These are phyloP conservation scores for Exserohilum turcica DNA, from an alignment of 2,329 filamentous ascomycete species.

Conservation along the genomic window DNA sequence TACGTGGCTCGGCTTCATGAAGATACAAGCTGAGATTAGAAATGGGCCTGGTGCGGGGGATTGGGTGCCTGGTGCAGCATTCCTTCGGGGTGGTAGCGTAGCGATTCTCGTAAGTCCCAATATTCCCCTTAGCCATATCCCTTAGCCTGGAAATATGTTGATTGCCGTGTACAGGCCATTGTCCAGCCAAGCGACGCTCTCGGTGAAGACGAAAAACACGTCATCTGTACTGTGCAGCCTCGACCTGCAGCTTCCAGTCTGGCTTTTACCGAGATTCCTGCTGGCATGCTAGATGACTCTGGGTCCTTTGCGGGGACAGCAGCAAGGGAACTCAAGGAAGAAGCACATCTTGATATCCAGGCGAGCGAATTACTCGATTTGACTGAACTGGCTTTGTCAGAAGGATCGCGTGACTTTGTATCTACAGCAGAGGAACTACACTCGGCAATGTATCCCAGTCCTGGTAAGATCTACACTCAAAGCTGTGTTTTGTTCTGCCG, in stretches of 20 bases:
- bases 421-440: background rate
- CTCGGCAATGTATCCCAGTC: conserved; percentile 1
- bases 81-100: conserved; percentile 63
- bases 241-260: conserved; percentile 62
- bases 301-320: conserved; percentile 59
- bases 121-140: background rate
- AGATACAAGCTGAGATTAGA: conserved; percentile 59
- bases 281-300: conserved; percentile 65
- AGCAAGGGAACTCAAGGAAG: conserved; percentile 62
- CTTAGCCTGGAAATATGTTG: background rate
- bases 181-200: conserved; percentile 58
- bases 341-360: conserved; percentile 59
- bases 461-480: background rate
- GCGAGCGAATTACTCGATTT: conserved; percentile 59
- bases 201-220: conserved; percentile 46
- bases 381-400: conserved; percentile 55
- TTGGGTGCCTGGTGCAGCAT: conserved; percentile 61
- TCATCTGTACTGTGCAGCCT: conserved; percentile 62
- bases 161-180: conserved; percentile 51
- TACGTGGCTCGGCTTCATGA: conserved; percentile 60
- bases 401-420: background rate
- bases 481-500: too few species aligned
- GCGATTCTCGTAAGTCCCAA: conserved; percentile 57
- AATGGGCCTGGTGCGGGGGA: conserved; percentile 32
- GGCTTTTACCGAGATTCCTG: conserved; percentile 62